Evolutionary conservation across 148 eudicot species (phyloP), one percentile per base, ranked within the genome.

Genomic region (Nyssa sinensis): DNA sequence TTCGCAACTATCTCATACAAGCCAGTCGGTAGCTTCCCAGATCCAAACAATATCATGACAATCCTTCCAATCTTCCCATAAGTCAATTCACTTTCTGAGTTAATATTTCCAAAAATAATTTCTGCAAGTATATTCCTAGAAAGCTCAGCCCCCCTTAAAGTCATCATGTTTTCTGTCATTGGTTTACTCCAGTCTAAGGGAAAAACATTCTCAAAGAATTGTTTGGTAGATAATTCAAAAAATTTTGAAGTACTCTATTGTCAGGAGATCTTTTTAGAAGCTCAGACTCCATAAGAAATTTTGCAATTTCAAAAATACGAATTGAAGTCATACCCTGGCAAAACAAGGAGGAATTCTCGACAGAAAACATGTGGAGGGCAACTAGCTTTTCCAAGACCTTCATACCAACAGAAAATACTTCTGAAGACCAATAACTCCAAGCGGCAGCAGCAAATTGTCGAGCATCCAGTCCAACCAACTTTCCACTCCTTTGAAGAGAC

Each of bases 31-130:
- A 59, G 75, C 61, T 74, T 86, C 59, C 69, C 72, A 5, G 86
- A 83, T 28, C 91, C 93, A 66, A 91, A 86, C 57, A 80, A 68
- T 47, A 72, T 87, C 88, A 88, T 88, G 32, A 86, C 65, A 28
- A 80, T 78, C 47, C 79, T 79, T 47, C 94, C 97, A 28, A 92
- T 83, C 68, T 82, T 80, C 17, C 84, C 78, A 72, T 80, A 82
- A n/a, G 92, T 84, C 19, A 85, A 32, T 5, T 24, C 35, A 71
- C 74, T 76, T 28, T 23, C 73, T 53, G 23, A 39, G 37, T 30
- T n/a, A 7, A 77, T 35, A 10, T 82, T 73, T 31, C 30, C 47
- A 24, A 39, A 29, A 32, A 87, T 79, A 55, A 81, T 32, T 69
- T 84, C 84, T 79, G 81, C 80, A 25, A 89, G 88, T 47, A 91